Evolutionary conservation across 495 filamentous ascomycete species (phyloP), one percentile per base, ranked within the genome.

Genomic region (Lindgomyces ingoldianus): DNA sequence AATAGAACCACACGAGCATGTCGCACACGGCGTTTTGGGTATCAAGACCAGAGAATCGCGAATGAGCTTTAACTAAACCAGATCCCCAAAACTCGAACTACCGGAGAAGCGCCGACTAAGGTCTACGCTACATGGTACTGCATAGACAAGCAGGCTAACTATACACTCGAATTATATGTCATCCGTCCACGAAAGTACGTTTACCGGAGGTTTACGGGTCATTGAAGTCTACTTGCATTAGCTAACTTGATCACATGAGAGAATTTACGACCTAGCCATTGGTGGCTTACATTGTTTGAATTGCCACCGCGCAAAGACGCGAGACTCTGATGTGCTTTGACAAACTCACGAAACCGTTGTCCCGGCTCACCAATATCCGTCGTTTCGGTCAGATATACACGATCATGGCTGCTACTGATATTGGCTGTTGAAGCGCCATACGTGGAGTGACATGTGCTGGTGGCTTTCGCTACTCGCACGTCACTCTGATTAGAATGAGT

Each of bases 121-220:
- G 6, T 14, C 14, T 14, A 14, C 33, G 6, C 33, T n/a, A n/a
- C n/a, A n/a, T n/a, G n/a, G n/a, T n/a, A n/a, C n/a, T n/a, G n/a
- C n/a, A n/a, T n/a, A n/a, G 33, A 39, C 33, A 14, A 14, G 14
- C 33, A 14, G 33, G 33, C 14, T 39, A 14, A 6, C 14, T 39
- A 39, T 39, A 39, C 33, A 14, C 6, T 39, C 33, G 33, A 39
- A 14, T n/a, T 47, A 47, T 8, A 52, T 3, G 1, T 27, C 22
- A 18, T 57, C 22, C 41, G 24, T 57, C 54, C 54, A 57, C 22
- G 4, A 4, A 8, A 57, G 39, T 11, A 57, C 42, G 46, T 57
- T 30, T n/a, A 42, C 25, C 54, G 39, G 16, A 22, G 3, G 21
- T 4, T 22, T 19, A 1, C 19, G 54, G 4, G n/a, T 1, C 16